phyloP scores from a whole-genome alignment of 768 basidiomycete species.

The Suillus ampliporus region DNA sequence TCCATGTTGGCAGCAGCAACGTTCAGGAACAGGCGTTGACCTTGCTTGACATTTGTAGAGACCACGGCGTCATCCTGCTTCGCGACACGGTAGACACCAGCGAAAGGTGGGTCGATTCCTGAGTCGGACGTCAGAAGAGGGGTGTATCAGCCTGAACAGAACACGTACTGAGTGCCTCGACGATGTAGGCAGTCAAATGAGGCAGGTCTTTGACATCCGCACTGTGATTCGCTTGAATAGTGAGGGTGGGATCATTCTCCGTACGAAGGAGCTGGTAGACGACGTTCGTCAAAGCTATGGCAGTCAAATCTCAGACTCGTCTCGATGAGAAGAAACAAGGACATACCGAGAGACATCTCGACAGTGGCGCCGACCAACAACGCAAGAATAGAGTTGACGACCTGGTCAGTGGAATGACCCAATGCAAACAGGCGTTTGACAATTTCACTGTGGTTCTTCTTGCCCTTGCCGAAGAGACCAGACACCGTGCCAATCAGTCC shows the following conservation, averaged over 20 bases:
- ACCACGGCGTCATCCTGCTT: slow-evolving; percentile 51
- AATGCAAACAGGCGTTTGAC: slow-evolving; percentile 61
- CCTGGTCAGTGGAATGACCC: slow-evolving; percentile 60
- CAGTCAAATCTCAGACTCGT: slow-evolving; percentile 1
- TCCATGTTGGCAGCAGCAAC: slow-evolving; percentile 59
- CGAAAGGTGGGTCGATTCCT: slow-evolving; percentile 79
- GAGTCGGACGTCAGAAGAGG: slow-evolving; percentile 13
- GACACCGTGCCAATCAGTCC: slow-evolving; percentile 54
- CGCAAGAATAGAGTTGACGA: slow-evolving; percentile 74
- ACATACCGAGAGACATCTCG: slow-evolving; percentile 70
- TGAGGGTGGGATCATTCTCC: slow-evolving; percentile 45
- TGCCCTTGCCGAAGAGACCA: slow-evolving; percentile 51
- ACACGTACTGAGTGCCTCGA: slow-evolving; percentile 72
- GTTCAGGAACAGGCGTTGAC: slow-evolving; percentile 66
- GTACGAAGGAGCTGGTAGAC: slow-evolving; percentile 68
- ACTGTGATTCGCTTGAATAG: slow-evolving; percentile 34
- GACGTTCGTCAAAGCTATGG: slow-evolving; percentile 64
- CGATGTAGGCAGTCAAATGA: slow-evolving; percentile 59
- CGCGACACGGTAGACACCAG: slow-evolving; percentile 66
- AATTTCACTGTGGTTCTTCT: slow-evolving; percentile 53
- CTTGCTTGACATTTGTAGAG: slow-evolving; percentile 48
- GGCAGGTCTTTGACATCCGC: slow-evolving; percentile 41
- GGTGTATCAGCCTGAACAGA: background rate
- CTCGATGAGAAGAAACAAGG: background rate
- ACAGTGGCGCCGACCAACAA: slow-evolving; percentile 70